These are phyloP conservation scores for Penicillium sp. DNA, from an alignment of 2,329 filamentous ascomycete species.

Conservation along the genomic window DNA sequence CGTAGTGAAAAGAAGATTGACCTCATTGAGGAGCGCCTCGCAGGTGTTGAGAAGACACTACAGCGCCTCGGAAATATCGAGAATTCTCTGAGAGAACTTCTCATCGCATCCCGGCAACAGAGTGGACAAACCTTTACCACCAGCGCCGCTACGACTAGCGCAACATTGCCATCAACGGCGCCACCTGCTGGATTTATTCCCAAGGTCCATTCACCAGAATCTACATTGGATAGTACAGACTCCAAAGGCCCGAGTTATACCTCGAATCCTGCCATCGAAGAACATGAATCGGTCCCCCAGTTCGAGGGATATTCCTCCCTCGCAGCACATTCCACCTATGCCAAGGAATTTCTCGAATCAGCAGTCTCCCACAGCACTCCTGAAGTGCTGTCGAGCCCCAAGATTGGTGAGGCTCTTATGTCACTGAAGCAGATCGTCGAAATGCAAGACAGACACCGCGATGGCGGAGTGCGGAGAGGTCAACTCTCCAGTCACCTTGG, in stretches of 20 bases:
- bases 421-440: constrained; percentile 36
- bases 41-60: constrained; percentile 40
- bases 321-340: constrained; percentile 45
- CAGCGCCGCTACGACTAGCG: not conserved
- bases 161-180: constrained; percentile 5
- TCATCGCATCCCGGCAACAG: constrained; percentile 8
- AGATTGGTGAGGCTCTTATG: constrained; percentile 35
- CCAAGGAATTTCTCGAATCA: constrained; percentile 39
- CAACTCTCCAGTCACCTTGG: constrained; percentile 20
- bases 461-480: constrained; percentile 21
- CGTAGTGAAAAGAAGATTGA: constrained; percentile 50
- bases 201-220: constrained; percentile 4
- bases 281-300: constrained; percentile 22
- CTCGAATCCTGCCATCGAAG: constrained; percentile 22
- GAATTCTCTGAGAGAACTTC: constrained; percentile 24
- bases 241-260: constrained; percentile 14
- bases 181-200: constrained; percentile 5
- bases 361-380: constrained; percentile 33
- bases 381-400: constrained; percentile 30
- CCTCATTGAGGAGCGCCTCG: constrained; percentile 46
- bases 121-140: not conserved
- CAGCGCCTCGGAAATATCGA: constrained; percentile 46
- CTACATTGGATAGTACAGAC: not conserved
- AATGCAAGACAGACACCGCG: constrained; percentile 28
- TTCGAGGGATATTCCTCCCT: constrained; percentile 49